A percentile compares a stretch with the other conserved stretches of the same genome.
Evolutionary conservation across 2,329 filamentous ascomycete genomes (phyloP).

Genomic region (Talaromyces sp.): DNA sequence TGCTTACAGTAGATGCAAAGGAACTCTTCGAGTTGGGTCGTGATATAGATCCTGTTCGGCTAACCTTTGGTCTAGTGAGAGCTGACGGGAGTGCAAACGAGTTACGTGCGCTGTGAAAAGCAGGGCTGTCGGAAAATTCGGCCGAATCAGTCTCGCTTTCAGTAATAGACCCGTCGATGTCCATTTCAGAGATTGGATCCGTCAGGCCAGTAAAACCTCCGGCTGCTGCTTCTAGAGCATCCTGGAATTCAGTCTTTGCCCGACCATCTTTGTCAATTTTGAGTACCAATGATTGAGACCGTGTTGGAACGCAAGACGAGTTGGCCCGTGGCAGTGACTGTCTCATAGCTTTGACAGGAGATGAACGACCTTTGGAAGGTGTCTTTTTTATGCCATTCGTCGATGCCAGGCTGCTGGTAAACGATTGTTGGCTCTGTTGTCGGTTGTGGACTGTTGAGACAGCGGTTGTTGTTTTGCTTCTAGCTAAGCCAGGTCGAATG

Average conservation of each 20-base stretch:
- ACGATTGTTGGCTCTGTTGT: slow-evolving; percentile 30
- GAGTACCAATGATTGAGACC: slow-evolving; percentile 45
- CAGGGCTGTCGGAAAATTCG: slow-evolving; percentile 42
- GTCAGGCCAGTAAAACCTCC: slow-evolving; percentile 35
- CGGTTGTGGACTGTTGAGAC: slow-evolving; percentile 31
- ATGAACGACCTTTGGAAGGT: slow-evolving; percentile 44
- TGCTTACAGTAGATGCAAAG: slow-evolving; percentile 42
- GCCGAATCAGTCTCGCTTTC: slow-evolving; percentile 44
- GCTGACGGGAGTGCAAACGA: slow-evolving; percentile 39
- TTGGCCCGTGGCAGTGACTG: slow-evolving; percentile 34
- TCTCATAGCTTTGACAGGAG: slow-evolving; percentile 41
- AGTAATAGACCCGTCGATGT: slow-evolving; percentile 44
- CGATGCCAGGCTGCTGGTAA: slow-evolving; percentile 33
- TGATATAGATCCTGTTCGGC: slow-evolving; percentile 37
- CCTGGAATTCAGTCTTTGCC: slow-evolving; percentile 48
- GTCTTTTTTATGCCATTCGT: slow-evolving; percentile 42
- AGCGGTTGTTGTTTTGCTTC: slow-evolving; percentile 44
- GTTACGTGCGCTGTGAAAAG: slow-evolving; percentile 37
- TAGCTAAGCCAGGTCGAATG: slow-evolving; percentile 37
- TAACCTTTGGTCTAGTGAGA: slow-evolving; percentile 30
- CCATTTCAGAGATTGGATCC: slow-evolving; percentile 39
- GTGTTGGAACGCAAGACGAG: slow-evolving; percentile 34
- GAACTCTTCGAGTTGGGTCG: slow-evolving; percentile 46
- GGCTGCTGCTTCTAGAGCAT: slow-evolving; percentile 25
- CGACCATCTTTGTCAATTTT: slow-evolving; percentile 51